Percentiles rank a stretch among this genome's conserved stretches.
Evolutionary conservation across 129 eudicot genomes (phyloP).

Genomic region (carrot (Daucus carota)): DNA sequence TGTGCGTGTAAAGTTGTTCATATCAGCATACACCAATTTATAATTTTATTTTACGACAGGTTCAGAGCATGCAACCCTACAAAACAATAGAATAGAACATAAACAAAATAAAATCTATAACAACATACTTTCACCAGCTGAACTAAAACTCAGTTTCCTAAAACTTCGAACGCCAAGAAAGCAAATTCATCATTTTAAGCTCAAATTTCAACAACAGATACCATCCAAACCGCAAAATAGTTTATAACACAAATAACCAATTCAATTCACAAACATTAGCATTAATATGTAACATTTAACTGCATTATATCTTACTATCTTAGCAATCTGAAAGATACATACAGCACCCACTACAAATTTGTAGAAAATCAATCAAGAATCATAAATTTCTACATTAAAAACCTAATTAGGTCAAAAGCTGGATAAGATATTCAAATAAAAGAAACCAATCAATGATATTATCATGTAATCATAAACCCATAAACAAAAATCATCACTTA

Average conservation of each 20-base stretch:
- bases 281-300: background rate
- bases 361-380: background rate
- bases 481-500: background rate
- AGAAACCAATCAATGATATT: background rate
- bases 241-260: background rate
- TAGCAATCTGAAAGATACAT: background rate
- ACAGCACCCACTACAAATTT: background rate
- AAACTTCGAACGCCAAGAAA: background rate
- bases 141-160: background rate
- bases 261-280: background rate
- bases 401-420: background rate
- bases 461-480: background rate
- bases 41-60: background rate
- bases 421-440: background rate
- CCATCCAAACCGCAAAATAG: background rate
- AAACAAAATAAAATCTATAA: background rate
- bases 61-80: background rate
- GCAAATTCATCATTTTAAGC: background rate
- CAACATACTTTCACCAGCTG: background rate
- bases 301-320: background rate
- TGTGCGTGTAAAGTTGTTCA: background rate
- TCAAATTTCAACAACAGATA: background rate
- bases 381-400: background rate
- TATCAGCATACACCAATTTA: background rate
- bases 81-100: background rate